Evolutionary conservation across 2,329 filamentous ascomycete genomes (phyloP), one percentile per base, ranked within the genome.

Genomic region (Thermothelomyces thermophilus): DNA sequence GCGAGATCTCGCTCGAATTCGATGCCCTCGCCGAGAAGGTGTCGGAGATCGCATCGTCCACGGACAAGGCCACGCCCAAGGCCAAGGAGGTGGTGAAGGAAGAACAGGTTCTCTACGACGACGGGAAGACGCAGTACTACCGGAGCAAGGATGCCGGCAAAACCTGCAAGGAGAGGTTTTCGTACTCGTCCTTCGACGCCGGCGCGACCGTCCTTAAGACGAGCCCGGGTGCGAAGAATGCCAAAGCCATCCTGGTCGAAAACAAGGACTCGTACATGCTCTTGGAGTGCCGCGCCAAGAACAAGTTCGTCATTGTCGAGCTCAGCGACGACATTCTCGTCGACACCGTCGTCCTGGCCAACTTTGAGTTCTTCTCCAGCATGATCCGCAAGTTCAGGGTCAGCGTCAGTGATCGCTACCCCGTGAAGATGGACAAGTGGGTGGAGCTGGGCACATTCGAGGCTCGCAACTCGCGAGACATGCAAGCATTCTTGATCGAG

Each of bases 191-290:
- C 1, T 97, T 97, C 63, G 93, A 98, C 66, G 95, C 90, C 53
- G 93, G 93, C 10, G 93, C 93, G 11, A 96, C 89, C 0, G 82
- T 97, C 24, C 74, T 95, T 54, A 97, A 97, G 71, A 88, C 88
- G 2, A 95, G 94, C 62, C 75, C 80, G 3, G 84, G 90, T 55
- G 86, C 87, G 48, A 94, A 93, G 66, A 94, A 93, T 55, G 77
- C 90, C 14, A 94, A 90, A 52, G 84, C 90, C 13, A 85, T 98
- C 13, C 70, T 98, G 36, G 83, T 95, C 36, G 93, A 98, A 72
- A 96, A 96, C 70, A 97, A 97, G 70, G 93, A 98, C 68, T 91
- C 88, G 57, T 98, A 98, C 68, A 95, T 98, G 89, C 77, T 97
- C 40, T 87, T 96, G 57, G 87, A 91, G 64, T 98, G 93, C 68